These are phyloP conservation scores for Tirmania nivea DNA, from an alignment of 495 filamentous ascomycete genomes.

Conservation along the genomic window DNA sequence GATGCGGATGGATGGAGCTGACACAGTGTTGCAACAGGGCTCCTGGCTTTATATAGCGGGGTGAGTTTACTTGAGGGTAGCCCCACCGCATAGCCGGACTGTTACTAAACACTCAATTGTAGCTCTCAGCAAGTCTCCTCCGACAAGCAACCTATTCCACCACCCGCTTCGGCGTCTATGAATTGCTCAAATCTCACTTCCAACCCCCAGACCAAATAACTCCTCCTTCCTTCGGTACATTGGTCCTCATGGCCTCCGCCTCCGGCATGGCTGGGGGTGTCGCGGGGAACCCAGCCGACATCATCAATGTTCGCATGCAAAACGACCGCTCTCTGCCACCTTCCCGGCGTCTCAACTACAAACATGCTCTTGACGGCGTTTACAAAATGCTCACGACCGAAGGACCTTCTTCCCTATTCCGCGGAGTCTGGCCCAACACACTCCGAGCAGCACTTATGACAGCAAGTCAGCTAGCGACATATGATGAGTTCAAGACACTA, in stretches of 20 bases:
- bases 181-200: constrained; percentile 56
- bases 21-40: constrained; percentile 19
- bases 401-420: constrained; percentile 41
- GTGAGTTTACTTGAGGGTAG: constrained; percentile 23
- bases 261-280: constrained; percentile 80
- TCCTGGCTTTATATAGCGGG: constrained; percentile 62
- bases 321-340: constrained; percentile 65
- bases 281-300: constrained; percentile 82
- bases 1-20: neutral
- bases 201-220: constrained; percentile 23
- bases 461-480: constrained; percentile 67
- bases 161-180: constrained; percentile 84
- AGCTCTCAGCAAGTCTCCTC: constrained; percentile 76
- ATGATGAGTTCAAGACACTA: constrained; percentile 76
- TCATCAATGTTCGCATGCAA: constrained; percentile 97
- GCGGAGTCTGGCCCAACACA: constrained; percentile 82
- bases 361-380: constrained; percentile 68
- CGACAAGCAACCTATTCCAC: constrained; percentile 82
- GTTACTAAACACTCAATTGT: constrained; percentile 3
- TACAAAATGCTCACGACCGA: constrained; percentile 65
- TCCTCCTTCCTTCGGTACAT: constrained; percentile 40
- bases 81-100: too few relatives aligned
- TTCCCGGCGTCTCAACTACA: constrained; percentile 63
- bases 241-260: constrained; percentile 56
- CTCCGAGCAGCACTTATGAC: constrained; percentile 87